These are phyloP conservation scores for Ceratobasidium papillatum DNA, from an alignment of 1,284 basidiomycete species.

Conservation along the genomic window DNA sequence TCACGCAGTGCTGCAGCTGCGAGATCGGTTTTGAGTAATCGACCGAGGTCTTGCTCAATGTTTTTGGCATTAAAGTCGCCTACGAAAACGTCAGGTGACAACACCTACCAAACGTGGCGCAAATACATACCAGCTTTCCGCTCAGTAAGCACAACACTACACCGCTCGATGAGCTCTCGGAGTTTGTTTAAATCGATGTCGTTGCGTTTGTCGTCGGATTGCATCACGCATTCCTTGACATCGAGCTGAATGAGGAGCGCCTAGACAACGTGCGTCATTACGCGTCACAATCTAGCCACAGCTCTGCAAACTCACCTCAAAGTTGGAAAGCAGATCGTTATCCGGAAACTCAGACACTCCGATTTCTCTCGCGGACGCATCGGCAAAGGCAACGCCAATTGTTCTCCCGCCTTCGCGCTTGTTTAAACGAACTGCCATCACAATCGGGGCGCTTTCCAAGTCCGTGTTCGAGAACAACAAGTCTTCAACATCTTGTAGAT, in stretches of 20 bases:
- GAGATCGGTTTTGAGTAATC: constrained; percentile 68
- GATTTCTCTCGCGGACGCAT: constrained; percentile 75
- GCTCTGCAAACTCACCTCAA: constrained; percentile 68
- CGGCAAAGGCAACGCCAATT: constrained; percentile 79
- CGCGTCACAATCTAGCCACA: neutral
- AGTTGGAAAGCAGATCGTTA: constrained; percentile 95
- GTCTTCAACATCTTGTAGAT: constrained; percentile 93
- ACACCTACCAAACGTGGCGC: neutral
- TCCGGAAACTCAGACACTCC: constrained; percentile 91
- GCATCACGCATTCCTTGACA: constrained; percentile 86
- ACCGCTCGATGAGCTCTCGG: constrained; percentile 85
- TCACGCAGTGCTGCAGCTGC: constrained; percentile 58
- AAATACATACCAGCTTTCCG: constrained; percentile 74
- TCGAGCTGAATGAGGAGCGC: constrained; percentile 95
- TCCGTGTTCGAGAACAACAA: constrained; percentile 88
- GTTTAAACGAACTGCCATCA: constrained; percentile 85
- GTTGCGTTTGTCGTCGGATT: constrained; percentile 59
- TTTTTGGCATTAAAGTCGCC: constrained; percentile 87
- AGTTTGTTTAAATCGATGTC: constrained; percentile 90
- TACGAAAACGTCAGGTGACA: constrained; percentile 50
- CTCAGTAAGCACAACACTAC: constrained; percentile 90
- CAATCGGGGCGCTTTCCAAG: constrained; percentile 85
- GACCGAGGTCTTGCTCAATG: constrained; percentile 84
- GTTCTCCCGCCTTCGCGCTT: constrained; percentile 64
- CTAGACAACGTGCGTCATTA: constrained; percentile 55